These are phyloP conservation scores for Verticillium nonalfalfae DNA, from an alignment of 2,329 filamentous ascomycete species.

Conservation along the genomic window DNA sequence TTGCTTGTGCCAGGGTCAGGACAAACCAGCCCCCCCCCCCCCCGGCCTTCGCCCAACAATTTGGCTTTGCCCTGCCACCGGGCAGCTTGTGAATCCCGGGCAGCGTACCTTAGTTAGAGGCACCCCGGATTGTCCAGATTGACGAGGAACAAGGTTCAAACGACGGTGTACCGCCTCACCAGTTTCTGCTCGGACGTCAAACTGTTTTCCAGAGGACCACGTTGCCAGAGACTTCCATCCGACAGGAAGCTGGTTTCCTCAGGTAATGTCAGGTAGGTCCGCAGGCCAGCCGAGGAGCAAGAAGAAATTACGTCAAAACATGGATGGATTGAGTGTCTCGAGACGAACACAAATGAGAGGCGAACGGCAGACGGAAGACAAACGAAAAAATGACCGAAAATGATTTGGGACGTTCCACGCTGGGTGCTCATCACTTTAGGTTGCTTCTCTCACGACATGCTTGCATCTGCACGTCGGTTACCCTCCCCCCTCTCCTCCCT, in stretches of 20 bases:
- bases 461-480: not conserved
- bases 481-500: not conserved
- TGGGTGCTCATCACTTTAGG: not conserved
- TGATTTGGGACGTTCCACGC: not conserved
- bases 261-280: too few relatives aligned
- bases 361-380: not conserved
- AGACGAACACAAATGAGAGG: too few relatives aligned
- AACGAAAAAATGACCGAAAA: not conserved
- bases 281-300: not conserved
- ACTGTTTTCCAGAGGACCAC: not conserved
- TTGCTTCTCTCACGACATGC: not conserved
- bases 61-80: not conserved
- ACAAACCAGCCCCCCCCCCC: not conserved
- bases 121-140: not conserved
- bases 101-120: not conserved
- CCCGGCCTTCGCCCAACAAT: not conserved
- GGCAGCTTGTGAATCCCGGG: not conserved
- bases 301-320: not conserved
- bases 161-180: not conserved
- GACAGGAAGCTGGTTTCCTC: too few relatives aligned
- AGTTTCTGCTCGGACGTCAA: not conserved
- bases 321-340: not conserved
- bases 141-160: not conserved
- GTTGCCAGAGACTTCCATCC: not conserved
- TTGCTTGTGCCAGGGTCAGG: not conserved